These are phyloP conservation scores for Starmerella ratchasimensis DNA, from an alignment of 805 yeast species.

Conservation along the genomic window DNA sequence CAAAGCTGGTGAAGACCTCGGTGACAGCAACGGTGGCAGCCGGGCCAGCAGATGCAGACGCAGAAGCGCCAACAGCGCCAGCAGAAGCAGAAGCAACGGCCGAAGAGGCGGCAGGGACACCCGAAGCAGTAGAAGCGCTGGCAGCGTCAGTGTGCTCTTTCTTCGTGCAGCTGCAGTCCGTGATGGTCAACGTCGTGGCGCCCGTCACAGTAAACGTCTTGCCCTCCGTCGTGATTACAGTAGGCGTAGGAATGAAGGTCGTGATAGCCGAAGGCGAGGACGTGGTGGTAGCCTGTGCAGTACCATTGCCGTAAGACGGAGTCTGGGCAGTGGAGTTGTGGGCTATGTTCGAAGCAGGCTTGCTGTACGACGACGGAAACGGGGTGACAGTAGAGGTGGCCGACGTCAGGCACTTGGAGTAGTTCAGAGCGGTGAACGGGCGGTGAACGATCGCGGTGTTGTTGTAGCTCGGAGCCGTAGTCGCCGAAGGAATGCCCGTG, in stretches of 20 bases:
- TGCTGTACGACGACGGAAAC: not conserved
- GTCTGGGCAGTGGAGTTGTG: not conserved
- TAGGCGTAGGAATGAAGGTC: conserved; percentile 2
- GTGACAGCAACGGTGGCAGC: not conserved
- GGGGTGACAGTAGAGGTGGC: too few species aligned
- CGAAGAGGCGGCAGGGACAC: not conserved
- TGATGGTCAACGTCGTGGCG: conserved; percentile 6
- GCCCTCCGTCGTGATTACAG: conserved; percentile 2
- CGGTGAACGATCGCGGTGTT: too few species aligned
- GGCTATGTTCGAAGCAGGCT: not conserved
- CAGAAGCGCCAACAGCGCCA: not conserved
- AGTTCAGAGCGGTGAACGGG: too few species aligned
- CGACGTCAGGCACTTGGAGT: too few species aligned
- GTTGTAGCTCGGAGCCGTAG: conserved; percentile 12
- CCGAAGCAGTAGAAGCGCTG: not conserved
- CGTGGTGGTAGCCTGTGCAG: not conserved
- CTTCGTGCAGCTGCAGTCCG: conserved; percentile 12
- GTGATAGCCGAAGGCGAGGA: not conserved
- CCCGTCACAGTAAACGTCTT: conserved; percentile 5
- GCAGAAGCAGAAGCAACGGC: not conserved
- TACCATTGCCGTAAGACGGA: not conserved
- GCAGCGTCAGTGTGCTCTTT: not conserved
- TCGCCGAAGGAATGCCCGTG: conserved; percentile 11
- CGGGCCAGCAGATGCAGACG: not conserved
- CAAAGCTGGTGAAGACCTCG: conserved; percentile 2